A percentile compares a stretch with the other conserved stretches of the same genome.
These are phyloP conservation scores for Centaurea solstitialis DNA, from an alignment of 129 eudicot genomes.

Conservation along the genomic window DNA sequence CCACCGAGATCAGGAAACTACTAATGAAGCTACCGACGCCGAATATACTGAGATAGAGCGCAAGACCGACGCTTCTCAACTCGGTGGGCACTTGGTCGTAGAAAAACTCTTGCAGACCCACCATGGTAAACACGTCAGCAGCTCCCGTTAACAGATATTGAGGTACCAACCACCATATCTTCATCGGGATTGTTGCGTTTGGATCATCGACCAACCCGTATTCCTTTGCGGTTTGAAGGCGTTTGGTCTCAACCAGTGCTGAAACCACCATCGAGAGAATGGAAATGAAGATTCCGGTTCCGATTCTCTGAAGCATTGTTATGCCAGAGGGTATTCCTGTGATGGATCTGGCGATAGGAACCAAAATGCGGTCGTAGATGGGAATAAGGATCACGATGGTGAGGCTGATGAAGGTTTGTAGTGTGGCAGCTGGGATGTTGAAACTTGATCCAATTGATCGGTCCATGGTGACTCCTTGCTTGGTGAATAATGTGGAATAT, in stretches of 20 bases:
- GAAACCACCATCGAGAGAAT: slow-evolving; percentile 52
- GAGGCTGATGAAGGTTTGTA: slow-evolving; percentile 42
- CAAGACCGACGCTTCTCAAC: slow-evolving; percentile 59
- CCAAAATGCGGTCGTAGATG: slow-evolving; percentile 52
- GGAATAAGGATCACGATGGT: slow-evolving; percentile 47
- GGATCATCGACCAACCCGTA: slow-evolving; percentile 57
- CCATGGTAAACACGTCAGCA: slow-evolving; percentile 52
- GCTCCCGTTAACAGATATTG: slow-evolving; percentile 59
- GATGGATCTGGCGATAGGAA: slow-evolving; percentile 47
- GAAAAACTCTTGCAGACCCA: slow-evolving; percentile 81
- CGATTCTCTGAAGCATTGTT: slow-evolving; percentile 75
- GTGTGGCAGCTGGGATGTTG: slow-evolving; percentile 66
- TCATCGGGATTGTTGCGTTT: slow-evolving; percentile 59
- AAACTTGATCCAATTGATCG: slow-evolving; percentile 43
- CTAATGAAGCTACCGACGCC: slow-evolving; percentile 77
- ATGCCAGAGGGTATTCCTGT: slow-evolving; percentile 62
- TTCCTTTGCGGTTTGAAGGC: slow-evolving; percentile 50
- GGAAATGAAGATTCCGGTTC: slow-evolving; percentile 61
- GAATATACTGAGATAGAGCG: slow-evolving; percentile 54
- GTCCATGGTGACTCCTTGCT: slow-evolving; percentile 75
- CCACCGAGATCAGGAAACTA: slow-evolving; percentile 59
- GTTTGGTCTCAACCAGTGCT: slow-evolving; percentile 61
- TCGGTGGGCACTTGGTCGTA: slow-evolving; percentile 71
- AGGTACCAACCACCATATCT: slow-evolving; percentile 71
- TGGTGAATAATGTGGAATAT: slow-evolving; percentile 59